These are phyloP conservation scores for Phytophthora brassicae DNA, from an alignment of 352 stramenopile genomes.

Conservation along the genomic window DNA sequence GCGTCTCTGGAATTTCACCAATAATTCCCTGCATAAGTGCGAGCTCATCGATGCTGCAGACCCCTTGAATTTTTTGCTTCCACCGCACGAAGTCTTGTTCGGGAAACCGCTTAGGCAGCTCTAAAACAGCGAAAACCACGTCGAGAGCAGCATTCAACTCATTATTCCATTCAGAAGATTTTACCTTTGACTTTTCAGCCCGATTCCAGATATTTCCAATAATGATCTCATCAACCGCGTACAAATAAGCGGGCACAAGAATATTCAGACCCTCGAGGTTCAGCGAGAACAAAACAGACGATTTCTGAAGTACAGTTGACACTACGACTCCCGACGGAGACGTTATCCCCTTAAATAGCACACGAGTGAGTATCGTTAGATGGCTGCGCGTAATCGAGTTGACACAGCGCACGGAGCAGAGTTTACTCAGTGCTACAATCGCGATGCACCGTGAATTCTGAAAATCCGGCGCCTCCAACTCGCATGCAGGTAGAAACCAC, in stretches of 20 bases:
- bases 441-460: constrained; percentile 78
- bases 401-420: constrained; percentile 69
- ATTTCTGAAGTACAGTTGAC: constrained; percentile 78
- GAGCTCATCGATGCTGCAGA: constrained; percentile 42
- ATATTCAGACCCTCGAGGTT: constrained; percentile 80
- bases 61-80: constrained; percentile 64
- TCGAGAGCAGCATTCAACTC: constrained; percentile 77
- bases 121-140: constrained; percentile 73
- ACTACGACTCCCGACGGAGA: constrained; percentile 73
- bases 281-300: constrained; percentile 73
- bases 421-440: constrained; percentile 77
- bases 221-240: constrained; percentile 83
- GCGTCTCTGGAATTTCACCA: constrained; percentile 66
- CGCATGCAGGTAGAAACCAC: constrained; percentile 86
- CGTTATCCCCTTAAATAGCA: constrained; percentile 80
- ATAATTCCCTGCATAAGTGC: constrained; percentile 48
- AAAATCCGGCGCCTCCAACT: constrained; percentile 65
- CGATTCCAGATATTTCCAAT: constrained; percentile 78
- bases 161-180: constrained; percentile 80
- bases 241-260: constrained; percentile 78
- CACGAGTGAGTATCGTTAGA: constrained; percentile 57
- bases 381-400: constrained; percentile 67
- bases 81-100: constrained; percentile 79
- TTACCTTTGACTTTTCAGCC: constrained; percentile 66
- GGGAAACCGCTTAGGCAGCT: constrained; percentile 73